Percentiles rank a stretch among this genome's conserved stretches.
These are phyloP conservation scores for Xeromyces bisporus DNA, from an alignment of 495 filamentous ascomycete species.

Conservation along the genomic window DNA sequence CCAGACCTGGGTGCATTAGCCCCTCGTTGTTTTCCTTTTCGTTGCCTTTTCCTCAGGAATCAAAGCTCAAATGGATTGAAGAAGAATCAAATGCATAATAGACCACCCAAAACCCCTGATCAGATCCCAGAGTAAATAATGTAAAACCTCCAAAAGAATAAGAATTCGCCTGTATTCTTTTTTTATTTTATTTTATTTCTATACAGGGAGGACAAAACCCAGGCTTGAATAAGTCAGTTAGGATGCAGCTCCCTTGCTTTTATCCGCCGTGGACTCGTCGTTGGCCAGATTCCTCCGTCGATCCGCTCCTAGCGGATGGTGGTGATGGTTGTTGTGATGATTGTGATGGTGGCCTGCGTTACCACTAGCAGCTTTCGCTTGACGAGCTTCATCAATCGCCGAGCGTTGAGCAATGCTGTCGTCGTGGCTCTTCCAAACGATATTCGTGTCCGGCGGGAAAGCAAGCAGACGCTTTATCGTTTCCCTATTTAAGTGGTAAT, in stretches of 20 bases:
- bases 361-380: slow-evolving; percentile 46
- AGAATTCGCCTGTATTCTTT: slow-evolving; percentile 18
- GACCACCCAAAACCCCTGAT: slow-evolving; percentile 24
- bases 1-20: neutral
- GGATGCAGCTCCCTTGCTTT: slow-evolving; percentile 22
- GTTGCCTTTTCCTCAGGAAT: neutral
- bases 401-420: slow-evolving; percentile 65
- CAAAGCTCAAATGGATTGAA: slow-evolving; percentile 5
- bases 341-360: slow-evolving; percentile 28
- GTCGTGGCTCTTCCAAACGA: slow-evolving; percentile 88
- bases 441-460: slow-evolving; percentile 73
- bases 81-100: slow-evolving; percentile 25
- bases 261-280: slow-evolving; percentile 30
- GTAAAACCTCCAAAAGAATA: too few species aligned
- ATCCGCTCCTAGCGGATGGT: slow-evolving; percentile 20
- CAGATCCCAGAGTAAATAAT: slow-evolving; percentile 22
- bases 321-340: too few species aligned
- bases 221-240: slow-evolving; percentile 15
- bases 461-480: slow-evolving; percentile 77
- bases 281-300: slow-evolving; percentile 29
- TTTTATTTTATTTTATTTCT: slow-evolving; percentile 26
- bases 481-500: slow-evolving; percentile 40
- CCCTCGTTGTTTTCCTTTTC: neutral
- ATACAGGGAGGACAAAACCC: slow-evolving; percentile 29
- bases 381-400: slow-evolving; percentile 65